A percentile compares a stretch with the other conserved stretches of the same genome.
Conservation (phyloP, 2,329 filamentous ascomycete genomes). For the Pseudovirgaria hyperparasitica region DNA sequence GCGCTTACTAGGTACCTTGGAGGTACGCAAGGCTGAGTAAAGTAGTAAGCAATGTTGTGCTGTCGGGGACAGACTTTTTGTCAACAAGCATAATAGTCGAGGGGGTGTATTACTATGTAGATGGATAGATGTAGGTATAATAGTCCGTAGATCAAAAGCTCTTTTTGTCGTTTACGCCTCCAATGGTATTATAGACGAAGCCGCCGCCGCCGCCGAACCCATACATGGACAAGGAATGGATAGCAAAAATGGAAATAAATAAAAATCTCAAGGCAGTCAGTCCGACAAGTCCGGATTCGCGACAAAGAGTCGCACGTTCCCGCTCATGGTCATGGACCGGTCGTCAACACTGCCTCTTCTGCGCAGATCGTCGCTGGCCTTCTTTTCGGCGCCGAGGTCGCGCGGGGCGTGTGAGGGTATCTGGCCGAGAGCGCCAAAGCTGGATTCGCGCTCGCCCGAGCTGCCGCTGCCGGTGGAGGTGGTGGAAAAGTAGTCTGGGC, state of each 20-base stretch:
- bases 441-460: constrained; percentile 36
- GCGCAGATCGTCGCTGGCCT: constrained; percentile 55
- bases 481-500: constrained; percentile 30
- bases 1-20: too few species aligned
- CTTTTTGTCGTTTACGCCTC: too few species aligned
- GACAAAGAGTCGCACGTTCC: constrained; percentile 61
- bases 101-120: too few species aligned
- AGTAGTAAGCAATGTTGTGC: too few species aligned
- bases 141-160: too few species aligned
- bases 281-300: constrained; percentile 64
- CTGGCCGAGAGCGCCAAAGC: constrained; percentile 41
- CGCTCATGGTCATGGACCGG: constrained; percentile 58
- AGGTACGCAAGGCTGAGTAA: too few species aligned
- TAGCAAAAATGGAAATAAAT: constrained; percentile 2
- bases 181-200: too few species aligned
- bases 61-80: too few species aligned
- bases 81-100: too few species aligned
- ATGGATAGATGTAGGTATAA: too few species aligned
- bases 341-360: constrained; percentile 76
- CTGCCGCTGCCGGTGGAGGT: constrained; percentile 29
- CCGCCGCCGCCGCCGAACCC: too few species aligned
- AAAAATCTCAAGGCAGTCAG: constrained; percentile 11
- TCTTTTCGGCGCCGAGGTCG: constrained; percentile 27
- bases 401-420: constrained; percentile 28
- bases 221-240: constrained; percentile 1